A percentile compares a stretch with the other conserved stretches of the same genome.
phyloP scores from a whole-genome alignment of 305 asterid species.

The Fraxinus velutina region DNA sequence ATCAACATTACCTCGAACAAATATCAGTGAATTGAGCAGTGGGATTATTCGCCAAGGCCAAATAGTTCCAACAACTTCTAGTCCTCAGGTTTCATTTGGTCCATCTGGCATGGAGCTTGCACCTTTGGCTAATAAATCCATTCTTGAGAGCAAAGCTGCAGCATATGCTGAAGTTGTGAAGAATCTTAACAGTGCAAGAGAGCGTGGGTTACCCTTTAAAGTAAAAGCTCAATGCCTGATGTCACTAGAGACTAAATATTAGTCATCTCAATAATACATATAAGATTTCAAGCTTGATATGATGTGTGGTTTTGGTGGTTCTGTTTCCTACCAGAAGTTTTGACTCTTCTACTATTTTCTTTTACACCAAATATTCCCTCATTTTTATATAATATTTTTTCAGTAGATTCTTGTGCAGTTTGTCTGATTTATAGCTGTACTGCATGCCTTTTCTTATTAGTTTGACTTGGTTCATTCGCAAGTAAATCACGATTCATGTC shows the following conservation, averaged over 20 bases:
- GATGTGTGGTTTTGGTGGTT: background rate
- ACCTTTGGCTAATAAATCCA: constrained; percentile 56
- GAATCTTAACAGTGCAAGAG: constrained; percentile 79
- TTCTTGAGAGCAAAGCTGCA: constrained; percentile 69
- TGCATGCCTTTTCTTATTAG: background rate
- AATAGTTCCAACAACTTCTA: constrained; percentile 53
- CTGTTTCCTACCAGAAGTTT: background rate
- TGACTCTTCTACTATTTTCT: background rate
- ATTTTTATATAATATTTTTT: background rate
- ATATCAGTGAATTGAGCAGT: constrained; percentile 45
- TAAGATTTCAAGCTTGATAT: constrained; percentile 15
- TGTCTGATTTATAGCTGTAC: background rate
- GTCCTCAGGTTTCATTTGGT: constrained; percentile 56
- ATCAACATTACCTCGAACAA: constrained; percentile 76
- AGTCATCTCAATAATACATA: background rate
- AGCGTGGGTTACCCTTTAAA: constrained; percentile 65
- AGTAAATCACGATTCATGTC: background rate
- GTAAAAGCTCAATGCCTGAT: constrained; percentile 38
- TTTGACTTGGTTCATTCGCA: constrained; percentile 9
- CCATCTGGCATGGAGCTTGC: constrained; percentile 54
- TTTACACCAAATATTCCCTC: background rate
- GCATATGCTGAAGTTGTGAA: constrained; percentile 82
- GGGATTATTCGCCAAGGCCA: constrained; percentile 60
- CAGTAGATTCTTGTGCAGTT: constrained; percentile 17
- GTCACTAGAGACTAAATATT: constrained; percentile 12